phyloP scores from a whole-genome alignment of 192 early-diverging fungal species.

The Coemansia nantahalensis region DNA sequence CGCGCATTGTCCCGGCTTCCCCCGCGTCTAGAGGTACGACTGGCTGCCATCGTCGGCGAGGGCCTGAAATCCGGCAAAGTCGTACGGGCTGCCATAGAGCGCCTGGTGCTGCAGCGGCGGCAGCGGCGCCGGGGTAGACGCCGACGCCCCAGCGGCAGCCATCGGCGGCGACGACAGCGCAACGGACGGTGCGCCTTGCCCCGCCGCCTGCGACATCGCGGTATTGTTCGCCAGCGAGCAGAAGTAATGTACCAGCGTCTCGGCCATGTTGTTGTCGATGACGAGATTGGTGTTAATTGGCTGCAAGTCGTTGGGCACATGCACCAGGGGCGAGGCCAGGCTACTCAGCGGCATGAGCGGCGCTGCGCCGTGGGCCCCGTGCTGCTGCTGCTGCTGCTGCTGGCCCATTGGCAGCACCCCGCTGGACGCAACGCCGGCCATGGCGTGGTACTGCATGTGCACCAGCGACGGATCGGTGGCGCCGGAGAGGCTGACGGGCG shows the following conservation, averaged over 20 bases:
- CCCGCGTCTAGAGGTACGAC: conserved; percentile 30
- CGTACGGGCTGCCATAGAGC: conserved; percentile 25
- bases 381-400: background rate
- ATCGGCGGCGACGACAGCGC: conserved; percentile 23
- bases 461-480: no score
- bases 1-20: conserved; percentile 2
- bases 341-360: conserved; percentile 1
- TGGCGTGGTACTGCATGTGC: no score
- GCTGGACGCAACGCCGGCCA: background rate
- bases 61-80: conserved; percentile 19
- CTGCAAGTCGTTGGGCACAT: conserved; percentile 5
- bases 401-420: background rate
- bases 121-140: no score
- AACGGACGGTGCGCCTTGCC: conserved; percentile 9
- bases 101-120: conserved; percentile 13
- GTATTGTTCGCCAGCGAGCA: conserved; percentile 46
- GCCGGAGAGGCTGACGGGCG: no score
- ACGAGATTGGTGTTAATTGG: conserved; percentile 50
- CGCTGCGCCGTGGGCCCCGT: background rate
- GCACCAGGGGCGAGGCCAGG: conserved; percentile 7
- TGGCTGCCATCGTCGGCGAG: conserved; percentile 20
- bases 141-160: no score
- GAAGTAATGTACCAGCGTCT: conserved; percentile 54
- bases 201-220: conserved; percentile 9
- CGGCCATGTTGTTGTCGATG: conserved; percentile 53